These are phyloP conservation scores for Ophiostoma ips DNA, from an alignment of 2,329 filamentous ascomycete species.

Conservation along the genomic window DNA sequence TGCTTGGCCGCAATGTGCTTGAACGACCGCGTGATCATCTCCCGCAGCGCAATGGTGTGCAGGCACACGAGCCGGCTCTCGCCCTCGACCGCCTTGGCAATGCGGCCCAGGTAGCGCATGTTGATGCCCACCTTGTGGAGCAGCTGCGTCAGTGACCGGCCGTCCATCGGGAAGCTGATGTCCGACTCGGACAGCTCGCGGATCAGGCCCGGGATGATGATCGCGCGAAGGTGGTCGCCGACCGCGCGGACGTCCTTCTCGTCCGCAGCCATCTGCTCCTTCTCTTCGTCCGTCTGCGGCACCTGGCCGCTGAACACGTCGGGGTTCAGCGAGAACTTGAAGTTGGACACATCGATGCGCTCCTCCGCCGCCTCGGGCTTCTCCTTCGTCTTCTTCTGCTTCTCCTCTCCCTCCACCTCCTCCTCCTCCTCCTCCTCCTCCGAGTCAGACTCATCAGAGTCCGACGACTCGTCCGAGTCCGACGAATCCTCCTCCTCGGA, in stretches of 20 bases:
- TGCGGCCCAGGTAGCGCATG: slow-evolving; percentile 80
- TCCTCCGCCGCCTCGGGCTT: slow-evolving; percentile 30
- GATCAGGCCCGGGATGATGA: slow-evolving; percentile 72
- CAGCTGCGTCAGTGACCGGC: slow-evolving; percentile 73
- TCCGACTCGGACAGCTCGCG: slow-evolving; percentile 83
- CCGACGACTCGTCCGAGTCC: background rate
- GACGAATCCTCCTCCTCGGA: background rate
- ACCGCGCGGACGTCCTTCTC: slow-evolving; percentile 79
- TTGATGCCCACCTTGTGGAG: slow-evolving; percentile 97
- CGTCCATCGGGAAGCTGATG: slow-evolving; percentile 96
- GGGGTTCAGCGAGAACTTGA: slow-evolving; percentile 80
- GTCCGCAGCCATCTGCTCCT: slow-evolving; percentile 66
- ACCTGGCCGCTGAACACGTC: slow-evolving; percentile 89
- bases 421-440: slow-evolving; percentile 24
- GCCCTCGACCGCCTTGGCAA: slow-evolving; percentile 52
- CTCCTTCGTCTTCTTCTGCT: slow-evolving; percentile 20
- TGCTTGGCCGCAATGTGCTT: slow-evolving; percentile 80
- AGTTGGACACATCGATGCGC: slow-evolving; percentile 73
- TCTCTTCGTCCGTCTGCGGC: slow-evolving; percentile 83
- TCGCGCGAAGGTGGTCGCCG: slow-evolving; percentile 61
- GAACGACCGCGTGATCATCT: slow-evolving; percentile 91
- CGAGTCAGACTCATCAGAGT: background rate
- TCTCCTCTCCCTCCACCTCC: slow-evolving; percentile 54
- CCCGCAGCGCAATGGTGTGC: slow-evolving; percentile 64
- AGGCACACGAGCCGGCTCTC: slow-evolving; percentile 65